A percentile compares a stretch with the other conserved stretches of the same genome.
phyloP scores from a whole-genome alignment of 352 stramenopile species.

The Elongisporangium senticosum region DNA sequence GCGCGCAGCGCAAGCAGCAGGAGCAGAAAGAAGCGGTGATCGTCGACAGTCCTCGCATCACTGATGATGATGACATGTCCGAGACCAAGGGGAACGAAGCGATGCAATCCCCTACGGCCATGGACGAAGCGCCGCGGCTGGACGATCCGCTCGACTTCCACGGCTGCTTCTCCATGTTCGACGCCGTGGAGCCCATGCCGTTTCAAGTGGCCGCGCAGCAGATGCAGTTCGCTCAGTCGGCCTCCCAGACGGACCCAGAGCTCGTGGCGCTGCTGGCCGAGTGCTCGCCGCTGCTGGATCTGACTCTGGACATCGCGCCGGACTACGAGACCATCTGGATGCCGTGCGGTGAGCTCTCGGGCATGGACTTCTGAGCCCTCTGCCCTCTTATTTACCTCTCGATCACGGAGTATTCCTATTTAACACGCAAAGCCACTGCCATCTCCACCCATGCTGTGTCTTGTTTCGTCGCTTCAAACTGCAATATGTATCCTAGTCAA shows the following conservation, averaged over 20 bases:
- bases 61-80: neutral
- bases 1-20: neutral
- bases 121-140: constrained; percentile 6
- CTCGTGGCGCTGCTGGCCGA: neutral
- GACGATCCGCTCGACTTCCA: constrained; percentile 26
- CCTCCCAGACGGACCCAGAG: neutral
- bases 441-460: too few relatives aligned
- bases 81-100: neutral
- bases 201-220: neutral
- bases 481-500: too few relatives aligned
- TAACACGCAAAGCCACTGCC: too few relatives aligned
- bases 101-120: neutral
- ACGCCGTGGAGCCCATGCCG: neutral
- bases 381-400: too few relatives aligned
- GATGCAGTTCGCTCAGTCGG: neutral
- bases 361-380: neutral
- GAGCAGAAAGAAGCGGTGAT: neutral
- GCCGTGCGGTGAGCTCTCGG: neutral
- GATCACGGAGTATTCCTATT: too few relatives aligned
- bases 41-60: neutral
- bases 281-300: neutral
- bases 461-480: too few relatives aligned
- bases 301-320: neutral
- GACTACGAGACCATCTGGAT: neutral
- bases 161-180: constrained; percentile 14